phyloP scores from a whole-genome alignment of 306 rosid genomes.

The Senna tora region DNA sequence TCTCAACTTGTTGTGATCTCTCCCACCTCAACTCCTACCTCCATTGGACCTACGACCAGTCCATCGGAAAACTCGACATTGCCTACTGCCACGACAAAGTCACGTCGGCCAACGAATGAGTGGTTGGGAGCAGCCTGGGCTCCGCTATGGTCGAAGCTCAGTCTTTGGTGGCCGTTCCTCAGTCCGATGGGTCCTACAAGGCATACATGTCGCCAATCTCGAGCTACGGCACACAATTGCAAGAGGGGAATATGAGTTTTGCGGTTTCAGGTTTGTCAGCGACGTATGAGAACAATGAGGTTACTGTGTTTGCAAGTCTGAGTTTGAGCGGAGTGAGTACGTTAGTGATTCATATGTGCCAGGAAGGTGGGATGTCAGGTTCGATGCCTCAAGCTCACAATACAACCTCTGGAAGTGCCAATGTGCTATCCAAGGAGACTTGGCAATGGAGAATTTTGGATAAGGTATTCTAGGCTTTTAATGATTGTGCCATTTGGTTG shows the following conservation, averaged over 20 bases:
- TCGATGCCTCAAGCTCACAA: not conserved
- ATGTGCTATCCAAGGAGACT: not conserved
- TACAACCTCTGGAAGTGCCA: not conserved
- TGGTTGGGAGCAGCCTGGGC: too few species aligned
- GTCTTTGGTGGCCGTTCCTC: slow-evolving; percentile 56
- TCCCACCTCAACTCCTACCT: slow-evolving; percentile 56
- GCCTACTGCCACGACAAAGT: too few species aligned
- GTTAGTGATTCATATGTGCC: not conserved
- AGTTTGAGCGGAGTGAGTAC: too few species aligned
- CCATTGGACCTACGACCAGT: slow-evolving; percentile 54
- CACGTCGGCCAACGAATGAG: too few species aligned
- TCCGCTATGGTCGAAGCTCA: too few species aligned
- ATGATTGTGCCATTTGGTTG: too few species aligned
- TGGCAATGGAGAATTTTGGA: too few species aligned
- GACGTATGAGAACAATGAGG: not conserved
- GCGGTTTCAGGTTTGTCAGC: not conserved
- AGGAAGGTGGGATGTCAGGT: not conserved
- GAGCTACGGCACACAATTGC: not conserved
- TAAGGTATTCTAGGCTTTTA: too few species aligned
- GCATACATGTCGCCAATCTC: slow-evolving; percentile 35
- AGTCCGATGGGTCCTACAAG: slow-evolving; percentile 31
- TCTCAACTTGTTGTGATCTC: slow-evolving; percentile 49
- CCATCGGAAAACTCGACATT: slow-evolving; percentile 49
- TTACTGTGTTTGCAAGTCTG: not conserved
- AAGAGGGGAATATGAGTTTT: not conserved